These are phyloP conservation scores for Blechomonas ayalai DNA, from an alignment of 208 protist species.

Conservation along the genomic window DNA sequence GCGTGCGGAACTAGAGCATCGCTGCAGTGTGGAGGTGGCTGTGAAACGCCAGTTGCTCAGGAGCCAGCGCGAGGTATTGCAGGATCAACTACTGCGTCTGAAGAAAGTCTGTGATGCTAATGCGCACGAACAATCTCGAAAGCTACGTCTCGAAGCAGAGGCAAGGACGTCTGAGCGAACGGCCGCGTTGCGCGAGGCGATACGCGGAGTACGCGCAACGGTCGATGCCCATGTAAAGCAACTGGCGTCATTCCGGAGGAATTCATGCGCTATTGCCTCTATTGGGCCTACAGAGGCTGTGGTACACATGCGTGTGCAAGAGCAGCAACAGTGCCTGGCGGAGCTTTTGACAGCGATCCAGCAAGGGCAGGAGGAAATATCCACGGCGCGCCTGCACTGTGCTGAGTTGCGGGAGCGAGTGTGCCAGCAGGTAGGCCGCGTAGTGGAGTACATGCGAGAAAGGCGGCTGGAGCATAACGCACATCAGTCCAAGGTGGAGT, in stretches of 20 bases:
- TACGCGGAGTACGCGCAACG: no score
- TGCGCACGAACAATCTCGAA: no score
- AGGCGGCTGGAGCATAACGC: slow-evolving; percentile 33
- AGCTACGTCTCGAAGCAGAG: no score
- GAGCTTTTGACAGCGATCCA: slow-evolving; percentile 14
- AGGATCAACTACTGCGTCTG: slow-evolving; percentile 32
- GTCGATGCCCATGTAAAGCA: no score
- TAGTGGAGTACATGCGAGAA: slow-evolving; percentile 33
- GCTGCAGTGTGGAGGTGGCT: slow-evolving; percentile 22
- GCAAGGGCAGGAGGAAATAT: slow-evolving; percentile 9
- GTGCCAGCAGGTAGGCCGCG: slow-evolving; percentile 10
- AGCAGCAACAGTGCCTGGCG: slow-evolving; percentile 22
- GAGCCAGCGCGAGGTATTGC: slow-evolving; percentile 26
- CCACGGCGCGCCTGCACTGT: slow-evolving; percentile 10
- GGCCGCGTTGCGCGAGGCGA: no score
- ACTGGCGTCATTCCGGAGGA: no score
- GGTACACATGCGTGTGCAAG: slow-evolving; percentile 25
- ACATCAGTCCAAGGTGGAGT: slow-evolving; percentile 33
- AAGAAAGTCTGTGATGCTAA: no score
- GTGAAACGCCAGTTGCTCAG: slow-evolving; percentile 30
- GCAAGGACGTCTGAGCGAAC: no score
- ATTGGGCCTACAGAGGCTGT: no score
- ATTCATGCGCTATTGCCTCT: no score
- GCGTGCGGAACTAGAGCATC: slow-evolving; percentile 24
- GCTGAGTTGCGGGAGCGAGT: slow-evolving; percentile 18